Conservation (phyloP, 169 alveolate genomes). For the Plasmodium chabaudi region DNA sequence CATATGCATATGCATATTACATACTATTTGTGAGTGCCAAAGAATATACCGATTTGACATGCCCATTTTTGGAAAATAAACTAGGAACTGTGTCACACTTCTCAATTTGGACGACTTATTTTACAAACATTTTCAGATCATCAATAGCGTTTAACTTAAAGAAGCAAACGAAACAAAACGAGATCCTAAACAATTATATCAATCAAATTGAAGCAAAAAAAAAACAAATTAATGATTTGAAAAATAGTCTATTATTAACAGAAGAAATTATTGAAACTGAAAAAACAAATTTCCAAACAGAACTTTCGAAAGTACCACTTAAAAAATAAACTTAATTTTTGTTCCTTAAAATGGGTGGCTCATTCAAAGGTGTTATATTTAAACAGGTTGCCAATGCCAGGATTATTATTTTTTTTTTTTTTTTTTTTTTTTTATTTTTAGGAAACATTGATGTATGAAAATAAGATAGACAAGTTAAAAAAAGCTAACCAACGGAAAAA, state of each 20-base stretch:
- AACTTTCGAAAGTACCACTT: constrained; percentile 41
- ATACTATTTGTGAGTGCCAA: not conserved
- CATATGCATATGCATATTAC: not conserved
- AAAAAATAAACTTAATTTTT: not conserved
- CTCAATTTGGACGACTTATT: no score
- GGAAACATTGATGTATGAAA: constrained; percentile 57
- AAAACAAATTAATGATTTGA: constrained; percentile 30
- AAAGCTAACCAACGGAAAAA: constrained; percentile 59
- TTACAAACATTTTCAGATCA: constrained; percentile 16
- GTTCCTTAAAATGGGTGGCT: not conserved
- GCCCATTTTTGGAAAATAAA: no score
- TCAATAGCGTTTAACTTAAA: constrained; percentile 49
- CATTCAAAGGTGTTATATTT: not conserved
- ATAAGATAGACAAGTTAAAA: constrained; percentile 67
- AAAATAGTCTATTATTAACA: constrained; percentile 19
- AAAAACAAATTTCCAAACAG: constrained; percentile 37
- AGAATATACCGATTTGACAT: no score
- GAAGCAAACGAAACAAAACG: constrained; percentile 34
- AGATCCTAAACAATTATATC: constrained; percentile 8
- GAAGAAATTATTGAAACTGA: constrained; percentile 55
- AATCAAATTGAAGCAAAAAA: constrained; percentile 41
- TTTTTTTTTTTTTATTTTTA: not conserved
- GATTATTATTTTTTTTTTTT: not conserved
- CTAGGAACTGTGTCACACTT: no score
- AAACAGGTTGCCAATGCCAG: not conserved